phyloP scores from a whole-genome alignment of 768 basidiomycete genomes.

The Calocera cornea region DNA sequence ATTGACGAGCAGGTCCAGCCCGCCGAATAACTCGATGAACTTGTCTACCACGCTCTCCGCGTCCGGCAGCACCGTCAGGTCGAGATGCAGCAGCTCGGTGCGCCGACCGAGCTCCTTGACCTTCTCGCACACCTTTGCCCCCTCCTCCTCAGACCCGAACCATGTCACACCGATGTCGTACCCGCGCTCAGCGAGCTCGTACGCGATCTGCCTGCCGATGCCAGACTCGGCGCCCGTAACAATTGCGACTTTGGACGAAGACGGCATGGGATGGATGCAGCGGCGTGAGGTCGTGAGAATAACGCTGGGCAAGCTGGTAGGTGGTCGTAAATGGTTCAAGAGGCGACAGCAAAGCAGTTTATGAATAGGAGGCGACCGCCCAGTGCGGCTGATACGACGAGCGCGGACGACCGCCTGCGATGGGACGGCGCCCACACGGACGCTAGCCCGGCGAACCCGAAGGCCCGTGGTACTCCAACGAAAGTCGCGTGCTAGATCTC shows the following conservation, averaged over 20 bases:
- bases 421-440: neutral
- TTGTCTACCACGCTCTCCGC: neutral
- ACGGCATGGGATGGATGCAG: neutral
- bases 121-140: neutral
- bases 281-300: neutral
- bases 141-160: constrained; percentile 1
- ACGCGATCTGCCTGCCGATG: constrained; percentile 20
- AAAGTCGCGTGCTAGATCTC: neutral
- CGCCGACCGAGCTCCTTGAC: neutral
- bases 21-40: neutral
- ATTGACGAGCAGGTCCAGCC: constrained; percentile 7
- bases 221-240: constrained; percentile 21
- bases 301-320: neutral
- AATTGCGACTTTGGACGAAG: constrained; percentile 17
- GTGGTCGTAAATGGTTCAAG: neutral
- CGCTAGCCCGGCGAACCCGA: neutral
- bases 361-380: neutral
- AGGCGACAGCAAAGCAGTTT: neutral
- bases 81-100: neutral
- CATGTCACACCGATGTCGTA: neutral
- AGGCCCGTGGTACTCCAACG: neutral
- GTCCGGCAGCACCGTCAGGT: neutral
- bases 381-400: neutral
- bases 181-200: constrained; percentile 16
- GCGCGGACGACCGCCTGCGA: neutral